phyloP scores from a whole-genome alignment of 768 basidiomycete genomes.

The Coprinellus micaceus region DNA sequence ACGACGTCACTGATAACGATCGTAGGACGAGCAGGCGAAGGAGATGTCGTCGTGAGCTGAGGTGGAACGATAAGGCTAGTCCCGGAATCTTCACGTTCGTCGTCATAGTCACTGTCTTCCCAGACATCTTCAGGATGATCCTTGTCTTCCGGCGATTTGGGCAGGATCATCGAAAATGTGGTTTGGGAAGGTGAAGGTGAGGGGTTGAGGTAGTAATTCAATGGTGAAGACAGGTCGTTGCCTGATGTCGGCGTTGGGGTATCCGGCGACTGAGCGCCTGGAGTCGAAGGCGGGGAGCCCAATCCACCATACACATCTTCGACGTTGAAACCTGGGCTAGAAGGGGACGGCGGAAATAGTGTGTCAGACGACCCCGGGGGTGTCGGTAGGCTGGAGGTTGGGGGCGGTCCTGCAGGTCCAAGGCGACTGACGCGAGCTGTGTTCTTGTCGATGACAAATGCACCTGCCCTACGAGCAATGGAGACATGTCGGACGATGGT shows the following conservation, averaged over 20 bases:
- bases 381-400: conserved; percentile 5
- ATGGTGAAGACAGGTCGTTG: conserved; percentile 23
- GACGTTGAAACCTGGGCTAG: conserved; percentile 45
- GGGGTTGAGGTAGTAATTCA: conserved; percentile 36
- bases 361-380: background rate
- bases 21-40: conserved; percentile 23
- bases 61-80: conserved; percentile 12
- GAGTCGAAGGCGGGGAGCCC: conserved; percentile 38
- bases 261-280: conserved; percentile 38
- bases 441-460: too few relatives aligned
- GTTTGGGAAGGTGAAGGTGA: conserved; percentile 25
- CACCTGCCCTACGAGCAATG: conserved; percentile 47
- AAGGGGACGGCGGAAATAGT: conserved; percentile 38
- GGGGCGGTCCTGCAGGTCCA: conserved; percentile 11
- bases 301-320: conserved; percentile 33
- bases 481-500: conserved; percentile 44
- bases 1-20: conserved; percentile 31
- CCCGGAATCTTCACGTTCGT: conserved; percentile 15
- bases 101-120: conserved; percentile 13
- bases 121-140: conserved; percentile 20
- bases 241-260: conserved; percentile 37
- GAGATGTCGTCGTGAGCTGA: conserved; percentile 11
- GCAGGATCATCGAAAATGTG: conserved; percentile 16
- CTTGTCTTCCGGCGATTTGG: conserved; percentile 4
- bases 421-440: too few relatives aligned